Base-by-base conservation (phyloP, 495 filamentous ascomycete species). In the Penicillium desertorum region DNA sequence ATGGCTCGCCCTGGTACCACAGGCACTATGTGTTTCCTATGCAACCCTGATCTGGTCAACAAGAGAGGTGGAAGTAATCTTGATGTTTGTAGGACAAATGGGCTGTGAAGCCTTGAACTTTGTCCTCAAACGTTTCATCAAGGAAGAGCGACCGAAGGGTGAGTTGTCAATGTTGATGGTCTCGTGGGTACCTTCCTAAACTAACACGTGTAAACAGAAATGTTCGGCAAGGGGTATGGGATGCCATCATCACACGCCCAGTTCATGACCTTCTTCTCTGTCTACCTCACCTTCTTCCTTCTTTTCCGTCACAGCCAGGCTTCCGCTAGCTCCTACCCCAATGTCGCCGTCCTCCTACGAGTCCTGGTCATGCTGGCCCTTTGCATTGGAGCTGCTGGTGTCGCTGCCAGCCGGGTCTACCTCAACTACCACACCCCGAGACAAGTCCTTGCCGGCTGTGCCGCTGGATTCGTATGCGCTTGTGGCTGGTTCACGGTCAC, bases 161-260 rank as follows among this genome's bases (percentile, higher is more conserved):
- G 75, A 49, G 79, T 77, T 20, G 29, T 39, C 3, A 34, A 54
- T 34, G 2, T 23, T 37, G 27, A 19, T 41, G 22, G 48, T 19
- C 42, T n/a, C 23, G 17, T 20, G 16, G 25, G 34, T 50, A 23
- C 47, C 20, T n/a, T 17, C 25, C 4, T 37, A 22, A 34, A 58
- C 47, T 53, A 39, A 53, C 17, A 44, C 22, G 9, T 45, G 27
- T 16, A 30, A 36, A 25, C 49, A 89, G 88, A 88, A 74, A 89
- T 89, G 81, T 81, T 86, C 56, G 88, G 88, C 37, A 96, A 96
- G 71, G 94, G 94, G 57, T 99, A 98, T 66, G 94, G 94, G 60
- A 99, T 99, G 94, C 94, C 94, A n/a, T 92, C 88, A 45, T 96
- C 91, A 25, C 94, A 99, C 75, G 90, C 94, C 10, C 94, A 99